These are phyloP conservation scores for Cladosporium sp. DNA, from an alignment of 2,329 filamentous ascomycete genomes.

Conservation along the genomic window DNA sequence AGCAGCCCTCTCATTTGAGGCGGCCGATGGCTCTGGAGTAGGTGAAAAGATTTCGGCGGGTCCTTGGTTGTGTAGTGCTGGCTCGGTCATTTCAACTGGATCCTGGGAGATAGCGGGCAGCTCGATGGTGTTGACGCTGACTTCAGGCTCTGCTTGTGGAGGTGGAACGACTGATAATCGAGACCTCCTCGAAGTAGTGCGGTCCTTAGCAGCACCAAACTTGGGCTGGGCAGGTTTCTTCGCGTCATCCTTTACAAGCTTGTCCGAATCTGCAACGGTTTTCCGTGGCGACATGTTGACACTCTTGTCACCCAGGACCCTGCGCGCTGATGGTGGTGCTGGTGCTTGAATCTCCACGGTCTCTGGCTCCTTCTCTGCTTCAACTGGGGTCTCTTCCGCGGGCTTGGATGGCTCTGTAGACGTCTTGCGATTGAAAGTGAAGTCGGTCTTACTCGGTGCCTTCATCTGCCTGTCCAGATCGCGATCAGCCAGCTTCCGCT, in stretches of 20 bases:
- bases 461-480: conserved; percentile 43
- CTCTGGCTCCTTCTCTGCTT: conserved; percentile 2
- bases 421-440: conserved; percentile 43
- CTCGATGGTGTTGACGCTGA: conserved; percentile 20
- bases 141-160: conserved; percentile 18
- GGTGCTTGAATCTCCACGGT: conserved; percentile 1
- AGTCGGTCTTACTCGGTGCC: conserved; percentile 36
- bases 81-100: neutral
- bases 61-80: conserved; percentile 27
- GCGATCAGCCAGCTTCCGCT: conserved; percentile 54
- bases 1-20: conserved; percentile 25
- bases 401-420: neutral
- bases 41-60: conserved; percentile 40
- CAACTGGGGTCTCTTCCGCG: neutral
- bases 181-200: conserved; percentile 27
- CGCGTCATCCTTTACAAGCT: conserved; percentile 14
- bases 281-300: conserved; percentile 35
- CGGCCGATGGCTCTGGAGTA: conserved; percentile 40
- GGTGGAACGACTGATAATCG: conserved; percentile 20
- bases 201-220: conserved; percentile 13
- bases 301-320: conserved; percentile 40
- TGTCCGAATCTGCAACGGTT: conserved; percentile 1
- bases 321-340: conserved; percentile 15
- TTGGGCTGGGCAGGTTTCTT: conserved; percentile 18
- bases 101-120: conserved; percentile 17